Evolutionary conservation across 106 monocot genomes (phyloP).

Genomic region (Posidonia australis): DNA sequence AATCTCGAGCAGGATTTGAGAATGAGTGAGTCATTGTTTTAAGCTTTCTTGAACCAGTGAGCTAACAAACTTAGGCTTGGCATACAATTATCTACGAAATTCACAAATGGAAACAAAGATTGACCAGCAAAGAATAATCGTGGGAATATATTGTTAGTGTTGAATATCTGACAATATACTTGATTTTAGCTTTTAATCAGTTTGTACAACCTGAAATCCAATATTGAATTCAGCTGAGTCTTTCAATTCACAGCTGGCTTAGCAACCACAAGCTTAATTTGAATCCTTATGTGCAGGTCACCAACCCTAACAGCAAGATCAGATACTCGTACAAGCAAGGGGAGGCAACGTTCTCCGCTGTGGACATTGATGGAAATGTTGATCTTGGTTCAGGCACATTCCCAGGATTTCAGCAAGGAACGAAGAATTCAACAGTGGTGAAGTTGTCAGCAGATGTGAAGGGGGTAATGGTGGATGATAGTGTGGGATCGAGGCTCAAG

Average conservation of each 20-base stretch:
- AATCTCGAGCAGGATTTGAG: no score
- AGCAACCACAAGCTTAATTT: not conserved
- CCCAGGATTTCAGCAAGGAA: slow-evolving; percentile 25
- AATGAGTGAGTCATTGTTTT: no score
- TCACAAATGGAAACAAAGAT: no score
- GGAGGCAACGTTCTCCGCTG: slow-evolving; percentile 23
- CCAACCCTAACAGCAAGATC: slow-evolving; percentile 57
- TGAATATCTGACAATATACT: no score
- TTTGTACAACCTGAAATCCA: not conserved
- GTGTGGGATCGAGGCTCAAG: slow-evolving; percentile 30
- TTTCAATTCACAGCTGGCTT: not conserved
- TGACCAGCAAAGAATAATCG: no score
- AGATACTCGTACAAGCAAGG: slow-evolving; percentile 26
- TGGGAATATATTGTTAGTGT: no score
- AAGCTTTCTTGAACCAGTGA: no score
- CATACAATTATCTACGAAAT: no score
- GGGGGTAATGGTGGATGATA: slow-evolving; percentile 43
- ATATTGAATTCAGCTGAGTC: not conserved
- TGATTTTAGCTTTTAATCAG: not conserved
- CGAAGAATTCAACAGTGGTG: slow-evolving; percentile 31
- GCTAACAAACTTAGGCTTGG: no score
- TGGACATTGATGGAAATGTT: slow-evolving; percentile 36
- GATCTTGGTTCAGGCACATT: slow-evolving; percentile 22
- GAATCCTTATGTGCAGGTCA: slow-evolving; percentile 6
- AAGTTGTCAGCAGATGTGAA: slow-evolving; percentile 16